Percentiles rank a stretch among this genome's conserved stretches.
Conservation (phyloP, 345 rosid species). For the Cardamine chenopodiifolia region DNA sequence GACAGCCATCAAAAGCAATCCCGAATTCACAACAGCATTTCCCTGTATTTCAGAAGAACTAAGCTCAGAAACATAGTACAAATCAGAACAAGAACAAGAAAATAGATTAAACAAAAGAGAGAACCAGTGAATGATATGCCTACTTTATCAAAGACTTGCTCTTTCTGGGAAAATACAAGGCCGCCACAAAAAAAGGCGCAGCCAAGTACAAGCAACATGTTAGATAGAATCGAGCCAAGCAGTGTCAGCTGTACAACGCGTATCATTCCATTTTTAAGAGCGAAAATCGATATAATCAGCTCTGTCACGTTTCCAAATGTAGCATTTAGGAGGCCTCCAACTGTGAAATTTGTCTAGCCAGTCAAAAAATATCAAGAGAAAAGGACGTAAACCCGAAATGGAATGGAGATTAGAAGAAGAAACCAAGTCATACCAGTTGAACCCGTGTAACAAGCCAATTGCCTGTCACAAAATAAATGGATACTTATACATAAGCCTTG, state of each 20-base stretch:
- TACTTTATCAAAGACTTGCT: constrained; percentile 88
- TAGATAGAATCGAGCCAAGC: constrained; percentile 89
- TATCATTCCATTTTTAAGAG: constrained; percentile 72
- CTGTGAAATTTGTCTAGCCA: constrained; percentile 36
- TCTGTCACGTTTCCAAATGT: constrained; percentile 97
- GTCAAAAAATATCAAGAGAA: constrained; percentile 6
- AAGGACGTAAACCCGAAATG: background rate
- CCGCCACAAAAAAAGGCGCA: constrained; percentile 95
- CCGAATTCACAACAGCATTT: constrained; percentile 77
- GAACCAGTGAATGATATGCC: background rate
- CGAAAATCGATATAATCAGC: constrained; percentile 84
- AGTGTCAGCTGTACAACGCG: constrained; percentile 91
- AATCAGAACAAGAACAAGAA: background rate
- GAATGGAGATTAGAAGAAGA: background rate
- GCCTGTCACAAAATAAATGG: constrained; percentile 52
- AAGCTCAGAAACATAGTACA: constrained; percentile 40
- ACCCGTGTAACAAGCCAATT: constrained; percentile 85
- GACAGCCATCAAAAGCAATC: constrained; percentile 93
- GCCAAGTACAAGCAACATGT: constrained; percentile 96
- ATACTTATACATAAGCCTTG: background rate
- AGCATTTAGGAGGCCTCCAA: constrained; percentile 92
- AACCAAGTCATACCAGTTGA: constrained; percentile 63
- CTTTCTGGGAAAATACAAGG: constrained; percentile 62
- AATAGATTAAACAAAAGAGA: background rate
- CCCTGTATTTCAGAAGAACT: constrained; percentile 57